Base-by-base conservation (phyloP, 2,329 filamentous ascomycete genomes). In the Neonectria neomacrospora region DNA sequence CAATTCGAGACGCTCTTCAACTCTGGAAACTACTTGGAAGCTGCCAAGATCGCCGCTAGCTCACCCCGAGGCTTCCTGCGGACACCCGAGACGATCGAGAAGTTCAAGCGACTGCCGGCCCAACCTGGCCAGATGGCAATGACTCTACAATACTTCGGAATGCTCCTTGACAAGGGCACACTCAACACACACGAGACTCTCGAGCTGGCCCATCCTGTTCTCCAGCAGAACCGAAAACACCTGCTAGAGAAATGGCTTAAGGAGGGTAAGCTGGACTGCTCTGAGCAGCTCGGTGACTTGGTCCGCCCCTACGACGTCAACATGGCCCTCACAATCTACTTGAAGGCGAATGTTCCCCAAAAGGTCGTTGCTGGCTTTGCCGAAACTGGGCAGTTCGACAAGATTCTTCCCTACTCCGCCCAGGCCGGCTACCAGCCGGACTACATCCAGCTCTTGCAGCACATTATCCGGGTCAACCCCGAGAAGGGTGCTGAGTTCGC, bases 241-340 rank as follows among this genome's bases (percentile, higher is more conserved):
- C 83, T 99, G 26, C 87, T 99, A 28, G 96, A 98, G 81, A 99
- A 99, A 81, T 99, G 96, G 96, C 87, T 98, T 79, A 91, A 91
- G 75, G 96, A 98, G 81, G 91, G 93, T 80, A 99, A 99, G 84
- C 86, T 99, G 45, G 93, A 96, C 78, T 94, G 92, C 81, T 98
- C 96, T 0, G 96, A 99, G 82, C 93, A 97, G 79, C 88, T 99
- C 53, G 96, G 96, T 82, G 96, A 99, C 78, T 88, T 97, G 73
- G 92, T 98, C 54, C 92, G 96, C 51, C 86, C 91, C 20, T 93
- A 97, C 73, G 96, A 99, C 76, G 85, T 97, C 74, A 90, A 91
- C 76, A 86, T 98, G 76, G 96, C 96, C 28, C 84, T 99, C 61
- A 87, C 84, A 64, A 94, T 99, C 72, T 99, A 98, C 80, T 86